phyloP scores from a whole-genome alignment of 2,329 filamentous ascomycete species.

The Verticillium nonalfalfae region DNA sequence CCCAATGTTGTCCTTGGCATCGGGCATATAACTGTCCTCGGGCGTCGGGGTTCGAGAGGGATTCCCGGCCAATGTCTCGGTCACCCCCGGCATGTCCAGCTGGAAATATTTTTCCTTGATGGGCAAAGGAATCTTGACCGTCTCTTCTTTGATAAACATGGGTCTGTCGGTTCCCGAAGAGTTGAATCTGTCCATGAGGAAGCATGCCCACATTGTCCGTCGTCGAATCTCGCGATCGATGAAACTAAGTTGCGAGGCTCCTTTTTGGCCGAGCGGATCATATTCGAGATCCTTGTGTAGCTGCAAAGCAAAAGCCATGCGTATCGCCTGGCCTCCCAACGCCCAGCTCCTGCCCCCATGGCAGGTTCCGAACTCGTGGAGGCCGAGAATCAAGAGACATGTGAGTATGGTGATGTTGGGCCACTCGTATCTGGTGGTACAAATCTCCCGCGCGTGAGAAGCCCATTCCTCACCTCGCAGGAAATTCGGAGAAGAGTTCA shows the following conservation, averaged over 20 bases:
- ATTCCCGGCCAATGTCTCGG: conserved; percentile 73
- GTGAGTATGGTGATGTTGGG: conserved; percentile 95
- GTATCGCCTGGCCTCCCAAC: conserved; percentile 86
- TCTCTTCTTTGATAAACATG: conserved; percentile 84
- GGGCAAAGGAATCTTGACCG: conserved; percentile 81
- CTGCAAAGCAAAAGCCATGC: conserved; percentile 95
- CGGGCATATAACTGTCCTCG: conserved; percentile 14
- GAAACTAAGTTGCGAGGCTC: conserved; percentile 67
- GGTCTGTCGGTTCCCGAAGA: conserved; percentile 91
- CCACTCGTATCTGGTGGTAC: conserved; percentile 82
- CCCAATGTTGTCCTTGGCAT: conserved; percentile 82
- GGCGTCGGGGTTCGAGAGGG: conserved; percentile 40
- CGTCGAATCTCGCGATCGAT: conserved; percentile 89
- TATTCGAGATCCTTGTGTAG: conserved; percentile 86
- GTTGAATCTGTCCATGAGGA: conserved; percentile 95
- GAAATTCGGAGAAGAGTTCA: conserved; percentile 72
- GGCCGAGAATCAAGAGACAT: conserved; percentile 77
- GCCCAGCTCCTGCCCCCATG: conserved; percentile 96
- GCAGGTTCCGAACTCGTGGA: conserved; percentile 96
- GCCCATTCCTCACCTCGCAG: conserved; percentile 90
- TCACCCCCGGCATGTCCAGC: conserved; percentile 82
- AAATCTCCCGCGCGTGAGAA: conserved; percentile 76
- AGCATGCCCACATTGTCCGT: conserved; percentile 97
- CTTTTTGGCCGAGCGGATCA: conserved; percentile 63
- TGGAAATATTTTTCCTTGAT: conserved; percentile 87